Evolutionary conservation across 2,329 filamentous ascomycete species (phyloP).

Genomic region (Penicillium vulpinum): DNA sequence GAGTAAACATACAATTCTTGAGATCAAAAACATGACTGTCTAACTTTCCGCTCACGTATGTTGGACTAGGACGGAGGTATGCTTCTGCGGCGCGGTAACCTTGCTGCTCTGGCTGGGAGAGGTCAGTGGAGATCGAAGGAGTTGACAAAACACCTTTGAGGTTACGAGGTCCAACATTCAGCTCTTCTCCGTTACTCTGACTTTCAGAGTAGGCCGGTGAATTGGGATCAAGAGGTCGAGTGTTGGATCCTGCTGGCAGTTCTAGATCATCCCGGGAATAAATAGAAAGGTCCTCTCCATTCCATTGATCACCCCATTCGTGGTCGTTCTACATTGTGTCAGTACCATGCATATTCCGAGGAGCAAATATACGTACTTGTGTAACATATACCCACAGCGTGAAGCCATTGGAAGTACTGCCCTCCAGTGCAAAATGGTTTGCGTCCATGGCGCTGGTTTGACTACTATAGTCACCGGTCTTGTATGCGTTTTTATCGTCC

Average conservation of each 20-base stretch:
- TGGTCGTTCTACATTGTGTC: slow-evolving; percentile 70
- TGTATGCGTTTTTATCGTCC: slow-evolving; percentile 94
- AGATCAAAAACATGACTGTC: slow-evolving; percentile 78
- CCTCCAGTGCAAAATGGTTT: slow-evolving; percentile 90
- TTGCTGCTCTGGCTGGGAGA: slow-evolving; percentile 56
- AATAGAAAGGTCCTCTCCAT: slow-evolving; percentile 94
- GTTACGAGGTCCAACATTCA: slow-evolving; percentile 70
- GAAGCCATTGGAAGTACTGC: slow-evolving; percentile 78
- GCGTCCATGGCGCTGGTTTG: slow-evolving; percentile 92
- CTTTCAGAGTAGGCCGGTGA: slow-evolving; percentile 59
- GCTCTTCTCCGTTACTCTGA: slow-evolving; percentile 43
- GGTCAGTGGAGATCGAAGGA: slow-evolving; percentile 58
- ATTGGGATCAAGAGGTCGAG: slow-evolving; percentile 35
- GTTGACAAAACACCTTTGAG: slow-evolving; percentile 68
- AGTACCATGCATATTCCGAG: neutral
- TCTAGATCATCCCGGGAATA: slow-evolving; percentile 78
- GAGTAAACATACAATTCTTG: slow-evolving; percentile 71
- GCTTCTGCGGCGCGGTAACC: slow-evolving; percentile 91
- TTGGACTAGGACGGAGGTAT: slow-evolving; percentile 81
- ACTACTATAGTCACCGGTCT: slow-evolving; percentile 90
- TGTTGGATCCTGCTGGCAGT: slow-evolving; percentile 40
- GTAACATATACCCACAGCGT: slow-evolving; percentile 85
- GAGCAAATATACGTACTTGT: slow-evolving; percentile 50
- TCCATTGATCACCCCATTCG: slow-evolving; percentile 90
- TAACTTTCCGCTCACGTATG: slow-evolving; percentile 71